phyloP scores from a whole-genome alignment of 2,329 filamentous ascomycete species.

The Penicillium sp. region DNA sequence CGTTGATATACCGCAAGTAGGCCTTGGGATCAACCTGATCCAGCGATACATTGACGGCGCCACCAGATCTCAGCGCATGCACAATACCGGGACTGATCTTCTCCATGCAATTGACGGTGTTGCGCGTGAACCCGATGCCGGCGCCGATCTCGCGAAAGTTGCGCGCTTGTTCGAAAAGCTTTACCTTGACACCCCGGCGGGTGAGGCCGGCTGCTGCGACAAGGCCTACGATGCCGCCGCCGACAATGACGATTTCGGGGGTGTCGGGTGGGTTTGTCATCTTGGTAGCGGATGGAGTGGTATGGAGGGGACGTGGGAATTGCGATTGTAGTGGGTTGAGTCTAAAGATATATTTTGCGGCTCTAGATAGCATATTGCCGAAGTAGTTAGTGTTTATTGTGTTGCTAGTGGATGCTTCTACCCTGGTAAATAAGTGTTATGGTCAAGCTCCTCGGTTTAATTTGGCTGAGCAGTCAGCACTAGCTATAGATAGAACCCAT shows the following conservation, averaged over 20 bases:
- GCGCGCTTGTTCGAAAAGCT: conserved; percentile 29
- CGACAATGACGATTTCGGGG: conserved; percentile 32
- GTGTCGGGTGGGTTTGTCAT: background rate
- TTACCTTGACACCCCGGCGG: conserved; percentile 30
- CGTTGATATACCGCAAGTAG: conserved; percentile 25
- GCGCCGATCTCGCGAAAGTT: conserved; percentile 27
- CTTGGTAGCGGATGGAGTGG: background rate
- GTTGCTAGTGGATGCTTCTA: too few species aligned
- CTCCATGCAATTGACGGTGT: conserved; percentile 21
- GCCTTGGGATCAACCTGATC: background rate
- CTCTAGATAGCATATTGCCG: too few species aligned
- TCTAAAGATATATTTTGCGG: too few species aligned
- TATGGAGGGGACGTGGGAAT: too few species aligned
- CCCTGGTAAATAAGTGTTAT: background rate
- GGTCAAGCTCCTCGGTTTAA: background rate
- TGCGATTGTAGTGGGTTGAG: too few species aligned
- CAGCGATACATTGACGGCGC: background rate
- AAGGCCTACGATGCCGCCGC: conserved; percentile 43
- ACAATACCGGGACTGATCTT: conserved; percentile 19
- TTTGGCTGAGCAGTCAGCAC: background rate
- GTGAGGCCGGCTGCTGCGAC: conserved; percentile 37
- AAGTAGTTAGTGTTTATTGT: too few species aligned
- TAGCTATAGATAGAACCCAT: background rate
- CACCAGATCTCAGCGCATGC: background rate
- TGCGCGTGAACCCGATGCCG: conserved; percentile 26